Evolutionary conservation across 495 filamentous ascomycete genomes (phyloP).

Genomic region (Hypoxylon fragiforme): DNA sequence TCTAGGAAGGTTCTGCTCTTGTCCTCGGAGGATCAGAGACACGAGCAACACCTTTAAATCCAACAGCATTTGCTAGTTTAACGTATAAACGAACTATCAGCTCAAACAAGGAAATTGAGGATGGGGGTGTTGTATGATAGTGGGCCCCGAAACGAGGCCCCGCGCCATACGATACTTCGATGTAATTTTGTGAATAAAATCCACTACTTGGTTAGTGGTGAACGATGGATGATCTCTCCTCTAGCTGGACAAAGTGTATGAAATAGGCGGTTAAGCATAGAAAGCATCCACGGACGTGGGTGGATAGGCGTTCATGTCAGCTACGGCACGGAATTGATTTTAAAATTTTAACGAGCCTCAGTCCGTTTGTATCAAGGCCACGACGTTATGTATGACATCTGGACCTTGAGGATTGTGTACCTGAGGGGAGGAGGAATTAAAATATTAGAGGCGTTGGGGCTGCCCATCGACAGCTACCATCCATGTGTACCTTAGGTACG

Average conservation of each 20-base stretch:
- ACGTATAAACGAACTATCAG: slow-evolving; percentile 6
- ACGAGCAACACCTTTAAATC: slow-evolving; percentile 26
- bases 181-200: slow-evolving; percentile 14
- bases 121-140: slow-evolving; percentile 37
- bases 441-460: no score
- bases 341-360: slow-evolving; percentile 15
- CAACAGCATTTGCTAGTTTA: slow-evolving; percentile 1
- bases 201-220: slow-evolving; percentile 18
- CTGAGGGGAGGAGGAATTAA: no score
- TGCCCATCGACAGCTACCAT: no score
- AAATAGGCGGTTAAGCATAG: slow-evolving; percentile 39
- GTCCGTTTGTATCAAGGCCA: not conserved
- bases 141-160: slow-evolving; percentile 24
- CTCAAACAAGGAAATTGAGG: not conserved
- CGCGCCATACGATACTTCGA: slow-evolving; percentile 20
- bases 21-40: not conserved
- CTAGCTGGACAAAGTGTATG: slow-evolving; percentile 36
- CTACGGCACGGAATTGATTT: slow-evolving; percentile 33
- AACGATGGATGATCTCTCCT: slow-evolving; percentile 40
- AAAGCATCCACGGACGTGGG: slow-evolving; percentile 35
- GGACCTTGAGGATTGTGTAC: no score
- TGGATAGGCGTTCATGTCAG: slow-evolving; percentile 38
- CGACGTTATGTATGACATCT: no score
- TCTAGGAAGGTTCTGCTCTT: slow-evolving; percentile 61
- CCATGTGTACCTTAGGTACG: not conserved